Percentiles rank a stretch among this genome's conserved stretches.
Evolutionary conservation across 1,284 basidiomycete genomes (phyloP).

Genomic region (Ganoderma sinense): DNA sequence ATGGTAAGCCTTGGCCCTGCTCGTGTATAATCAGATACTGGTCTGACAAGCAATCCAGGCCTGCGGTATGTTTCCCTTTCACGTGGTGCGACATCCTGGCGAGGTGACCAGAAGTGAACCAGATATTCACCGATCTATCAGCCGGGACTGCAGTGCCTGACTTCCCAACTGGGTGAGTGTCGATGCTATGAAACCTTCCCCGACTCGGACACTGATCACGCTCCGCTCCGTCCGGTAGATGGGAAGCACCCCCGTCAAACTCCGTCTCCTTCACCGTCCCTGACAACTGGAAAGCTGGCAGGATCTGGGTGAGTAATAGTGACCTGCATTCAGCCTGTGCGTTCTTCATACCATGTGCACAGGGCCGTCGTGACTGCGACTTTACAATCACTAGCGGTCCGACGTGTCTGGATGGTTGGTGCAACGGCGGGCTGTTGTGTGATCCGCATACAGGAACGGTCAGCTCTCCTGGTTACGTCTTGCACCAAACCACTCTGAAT

Average conservation of each 20-base stretch:
- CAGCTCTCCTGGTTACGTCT: slow-evolving; percentile 17
- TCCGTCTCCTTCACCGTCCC: slow-evolving; percentile 44
- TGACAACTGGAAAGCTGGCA: slow-evolving; percentile 47
- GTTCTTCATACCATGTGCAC: neutral
- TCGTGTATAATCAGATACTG: neutral
- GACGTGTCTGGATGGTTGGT: slow-evolving; percentile 51
- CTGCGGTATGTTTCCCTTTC: slow-evolving; percentile 32
- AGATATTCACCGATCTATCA: slow-evolving; percentile 37
- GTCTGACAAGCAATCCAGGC: slow-evolving; percentile 28
- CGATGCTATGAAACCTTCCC: neutral
- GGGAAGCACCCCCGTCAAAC: slow-evolving; percentile 42
- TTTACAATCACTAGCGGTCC: slow-evolving; percentile 49
- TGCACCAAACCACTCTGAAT: neutral
- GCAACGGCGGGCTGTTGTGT: slow-evolving; percentile 56
- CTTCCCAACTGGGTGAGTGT: slow-evolving; percentile 37
- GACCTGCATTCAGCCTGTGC: neutral
- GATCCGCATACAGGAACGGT: slow-evolving; percentile 44
- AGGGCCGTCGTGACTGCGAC: slow-evolving; percentile 48
- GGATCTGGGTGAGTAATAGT: slow-evolving; percentile 44
- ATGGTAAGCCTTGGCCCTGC: slow-evolving; percentile 35
- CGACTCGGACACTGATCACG: neutral
- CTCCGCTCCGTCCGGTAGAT: slow-evolving; percentile 26
- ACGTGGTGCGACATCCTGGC: too few relatives aligned
- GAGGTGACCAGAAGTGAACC: neutral
- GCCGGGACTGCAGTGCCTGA: slow-evolving; percentile 35